Evolutionary conservation across 2,329 filamentous ascomycete species (phyloP).

Genomic region (Sphaceloma murrayae): DNA sequence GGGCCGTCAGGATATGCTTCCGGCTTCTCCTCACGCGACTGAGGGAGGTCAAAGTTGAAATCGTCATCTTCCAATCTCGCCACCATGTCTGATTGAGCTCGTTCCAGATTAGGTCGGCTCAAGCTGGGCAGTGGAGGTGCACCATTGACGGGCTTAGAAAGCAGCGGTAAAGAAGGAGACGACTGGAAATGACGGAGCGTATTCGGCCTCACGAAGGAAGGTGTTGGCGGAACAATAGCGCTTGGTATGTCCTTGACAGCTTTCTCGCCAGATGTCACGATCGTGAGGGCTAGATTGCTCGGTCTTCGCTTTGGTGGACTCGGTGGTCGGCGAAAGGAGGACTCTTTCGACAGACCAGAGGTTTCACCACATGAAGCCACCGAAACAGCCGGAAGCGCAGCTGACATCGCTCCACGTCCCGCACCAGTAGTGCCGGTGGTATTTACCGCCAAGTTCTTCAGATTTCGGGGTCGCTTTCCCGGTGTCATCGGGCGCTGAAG

Average conservation of each 20-base stretch:
- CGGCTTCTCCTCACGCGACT: constrained; percentile 59
- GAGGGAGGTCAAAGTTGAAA: constrained; percentile 45
- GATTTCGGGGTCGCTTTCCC: constrained; percentile 65
- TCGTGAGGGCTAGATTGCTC: constrained; percentile 65
- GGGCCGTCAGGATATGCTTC: constrained; percentile 75
- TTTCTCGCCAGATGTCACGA: constrained; percentile 53
- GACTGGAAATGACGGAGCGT: constrained; percentile 52
- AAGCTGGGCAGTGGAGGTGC: constrained; percentile 2
- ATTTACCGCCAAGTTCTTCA: constrained; percentile 75
- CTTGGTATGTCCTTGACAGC: constrained; percentile 50
- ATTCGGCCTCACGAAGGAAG: constrained; percentile 41
- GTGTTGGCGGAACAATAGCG: constrained; percentile 50
- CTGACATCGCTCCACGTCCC: constrained; percentile 40
- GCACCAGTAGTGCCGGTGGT: constrained; percentile 42
- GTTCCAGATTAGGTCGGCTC: not conserved
- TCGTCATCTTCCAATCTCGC: constrained; percentile 33
- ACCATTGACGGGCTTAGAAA: not conserved
- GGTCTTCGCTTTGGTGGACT: constrained; percentile 62
- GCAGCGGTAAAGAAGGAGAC: constrained; percentile 48
- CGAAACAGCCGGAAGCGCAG: constrained; percentile 46
- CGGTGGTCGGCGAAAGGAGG: constrained; percentile 69
- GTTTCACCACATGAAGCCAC: constrained; percentile 50
- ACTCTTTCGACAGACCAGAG: constrained; percentile 41
- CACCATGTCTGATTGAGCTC: constrained; percentile 8
- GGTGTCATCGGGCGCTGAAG: constrained; percentile 39